Percentiles rank a stretch among this genome's conserved stretches.
These are phyloP conservation scores for Haematococcus lacustris DNA, from an alignment of 139 green algal species.

Conservation along the genomic window DNA sequence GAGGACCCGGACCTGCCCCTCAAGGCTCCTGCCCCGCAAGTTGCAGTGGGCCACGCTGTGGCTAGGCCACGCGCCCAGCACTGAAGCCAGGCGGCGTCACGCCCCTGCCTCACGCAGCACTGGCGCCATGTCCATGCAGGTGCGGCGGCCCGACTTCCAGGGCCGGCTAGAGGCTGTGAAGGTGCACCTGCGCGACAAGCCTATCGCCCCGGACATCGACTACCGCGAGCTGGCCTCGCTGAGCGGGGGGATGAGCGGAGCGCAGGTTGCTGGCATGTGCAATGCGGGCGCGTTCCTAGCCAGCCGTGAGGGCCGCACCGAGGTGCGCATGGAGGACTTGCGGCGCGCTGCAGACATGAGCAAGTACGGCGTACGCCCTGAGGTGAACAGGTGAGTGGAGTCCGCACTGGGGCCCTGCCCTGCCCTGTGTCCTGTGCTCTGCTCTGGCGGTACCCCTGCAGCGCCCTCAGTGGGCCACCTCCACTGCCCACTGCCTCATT, in stretches of 20 bases:
- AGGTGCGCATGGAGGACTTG: conserved; percentile 41
- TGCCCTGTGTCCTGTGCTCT: too few species aligned
- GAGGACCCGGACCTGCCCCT: too few species aligned
- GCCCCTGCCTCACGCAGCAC: too few species aligned
- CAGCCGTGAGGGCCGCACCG: conserved; percentile 34
- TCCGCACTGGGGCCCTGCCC: too few species aligned
- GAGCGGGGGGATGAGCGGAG: conserved; percentile 47
- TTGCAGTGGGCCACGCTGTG: too few species aligned
- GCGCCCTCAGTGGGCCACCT: too few species aligned
- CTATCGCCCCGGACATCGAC: conserved; percentile 35
- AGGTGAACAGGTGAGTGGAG: conserved; percentile 17
- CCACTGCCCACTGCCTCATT: too few species aligned
- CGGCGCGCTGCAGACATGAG: conserved; percentile 17
- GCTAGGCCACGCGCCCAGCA: too few species aligned
- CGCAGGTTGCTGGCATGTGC: conserved; percentile 55
- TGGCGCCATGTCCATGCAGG: too few species aligned
- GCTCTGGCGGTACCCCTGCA: too few species aligned
- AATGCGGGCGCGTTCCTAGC: conserved; percentile 75
- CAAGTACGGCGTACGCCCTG: conserved; percentile 29
- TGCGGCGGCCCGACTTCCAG: conserved; percentile 61
- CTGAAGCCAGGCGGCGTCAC: too few species aligned
- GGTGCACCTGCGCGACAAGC: conserved; percentile 49
- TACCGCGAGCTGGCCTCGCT: conserved; percentile 32
- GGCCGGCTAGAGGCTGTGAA: conserved; percentile 65
- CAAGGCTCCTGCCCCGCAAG: too few species aligned